Evolutionary conservation across 139 green algal genomes (phyloP).

Genomic region (Volvox reticuliferus): DNA sequence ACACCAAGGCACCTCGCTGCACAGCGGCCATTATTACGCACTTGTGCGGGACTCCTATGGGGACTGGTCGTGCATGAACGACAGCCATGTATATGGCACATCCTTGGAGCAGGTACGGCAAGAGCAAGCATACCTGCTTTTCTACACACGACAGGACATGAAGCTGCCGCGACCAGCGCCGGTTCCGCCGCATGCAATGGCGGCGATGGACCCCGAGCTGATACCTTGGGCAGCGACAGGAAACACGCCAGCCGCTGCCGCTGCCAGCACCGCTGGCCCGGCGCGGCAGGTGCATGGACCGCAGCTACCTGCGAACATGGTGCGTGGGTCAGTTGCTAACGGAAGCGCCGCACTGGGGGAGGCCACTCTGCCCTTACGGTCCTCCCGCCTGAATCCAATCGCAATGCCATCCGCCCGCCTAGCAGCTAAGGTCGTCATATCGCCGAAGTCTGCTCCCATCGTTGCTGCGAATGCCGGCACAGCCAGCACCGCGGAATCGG

Average conservation of each 20-base stretch:
- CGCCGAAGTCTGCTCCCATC: not conserved
- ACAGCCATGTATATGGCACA: conserved; percentile 59
- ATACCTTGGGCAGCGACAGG: not conserved
- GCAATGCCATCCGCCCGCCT: not conserved
- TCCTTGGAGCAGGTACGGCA: conserved; percentile 64
- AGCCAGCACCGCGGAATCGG: not conserved
- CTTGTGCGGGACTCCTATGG: conserved; percentile 76
- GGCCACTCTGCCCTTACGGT: not conserved
- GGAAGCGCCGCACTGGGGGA: not conserved
- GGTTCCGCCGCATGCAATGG: not conserved
- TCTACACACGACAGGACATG: conserved; percentile 84
- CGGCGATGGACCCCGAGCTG: not conserved
- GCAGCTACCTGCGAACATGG: not conserved
- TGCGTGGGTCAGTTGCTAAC: not conserved
- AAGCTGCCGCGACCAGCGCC: conserved; percentile 46
- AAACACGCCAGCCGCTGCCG: too few species aligned
- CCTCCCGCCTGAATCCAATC: not conserved
- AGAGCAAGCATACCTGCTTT: conserved; percentile 94
- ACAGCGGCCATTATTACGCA: conserved; percentile 89
- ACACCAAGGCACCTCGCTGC: conserved; percentile 79
- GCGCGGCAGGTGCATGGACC: not conserved
- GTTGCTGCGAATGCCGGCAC: not conserved
- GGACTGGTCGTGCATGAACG: conserved; percentile 89
- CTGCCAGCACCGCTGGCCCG: too few species aligned
- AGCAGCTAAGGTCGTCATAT: not conserved